Conservation (phyloP, 495 filamentous ascomycete genomes). For the Penicillium atrosanguineum region DNA sequence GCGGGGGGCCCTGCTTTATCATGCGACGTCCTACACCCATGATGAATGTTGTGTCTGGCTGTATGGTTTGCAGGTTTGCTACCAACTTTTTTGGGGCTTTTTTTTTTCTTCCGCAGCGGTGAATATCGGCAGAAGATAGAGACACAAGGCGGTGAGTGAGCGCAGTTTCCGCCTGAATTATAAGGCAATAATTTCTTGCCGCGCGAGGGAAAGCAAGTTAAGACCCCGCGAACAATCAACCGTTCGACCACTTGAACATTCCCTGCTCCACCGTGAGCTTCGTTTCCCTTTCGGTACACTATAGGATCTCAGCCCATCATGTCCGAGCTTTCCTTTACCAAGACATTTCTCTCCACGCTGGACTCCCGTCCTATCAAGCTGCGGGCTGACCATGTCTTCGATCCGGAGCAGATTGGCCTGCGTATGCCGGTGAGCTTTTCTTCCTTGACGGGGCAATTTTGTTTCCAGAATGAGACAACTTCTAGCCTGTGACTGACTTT, state of each 20-base stretch:
- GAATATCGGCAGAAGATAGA: slow-evolving; percentile 30
- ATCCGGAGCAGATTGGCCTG: slow-evolving; percentile 69
- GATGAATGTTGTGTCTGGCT: slow-evolving; percentile 34
- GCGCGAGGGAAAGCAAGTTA: not conserved
- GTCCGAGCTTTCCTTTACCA: slow-evolving; percentile 84
- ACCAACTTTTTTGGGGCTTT: slow-evolving; percentile 28
- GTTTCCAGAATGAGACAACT: not conserved
- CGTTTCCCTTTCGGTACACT: not conserved
- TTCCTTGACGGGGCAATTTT: not conserved
- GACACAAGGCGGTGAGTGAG: slow-evolving; percentile 29
- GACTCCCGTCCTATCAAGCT: slow-evolving; percentile 76
- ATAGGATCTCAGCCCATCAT: slow-evolving; percentile 42
- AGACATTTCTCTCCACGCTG: slow-evolving; percentile 74
- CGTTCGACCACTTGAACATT: not conserved
- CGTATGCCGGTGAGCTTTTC: slow-evolving; percentile 62
- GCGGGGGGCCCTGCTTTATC: slow-evolving; percentile 90
- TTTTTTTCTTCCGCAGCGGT: slow-evolving; percentile 39
- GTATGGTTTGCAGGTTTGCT: slow-evolving; percentile 11
- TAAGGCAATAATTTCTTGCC: slow-evolving; percentile 3
- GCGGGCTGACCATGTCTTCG: slow-evolving; percentile 78
- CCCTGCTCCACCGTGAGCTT: not conserved
- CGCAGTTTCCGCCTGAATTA: not conserved
- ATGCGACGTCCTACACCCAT: slow-evolving; percentile 93
- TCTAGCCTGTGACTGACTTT: not conserved
- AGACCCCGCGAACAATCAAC: not conserved